A percentile compares a stretch with the other conserved stretches of the same genome.
Evolutionary conservation across 2,329 filamentous ascomycete genomes (phyloP).

Genomic region (Colletotrichum lentis): DNA sequence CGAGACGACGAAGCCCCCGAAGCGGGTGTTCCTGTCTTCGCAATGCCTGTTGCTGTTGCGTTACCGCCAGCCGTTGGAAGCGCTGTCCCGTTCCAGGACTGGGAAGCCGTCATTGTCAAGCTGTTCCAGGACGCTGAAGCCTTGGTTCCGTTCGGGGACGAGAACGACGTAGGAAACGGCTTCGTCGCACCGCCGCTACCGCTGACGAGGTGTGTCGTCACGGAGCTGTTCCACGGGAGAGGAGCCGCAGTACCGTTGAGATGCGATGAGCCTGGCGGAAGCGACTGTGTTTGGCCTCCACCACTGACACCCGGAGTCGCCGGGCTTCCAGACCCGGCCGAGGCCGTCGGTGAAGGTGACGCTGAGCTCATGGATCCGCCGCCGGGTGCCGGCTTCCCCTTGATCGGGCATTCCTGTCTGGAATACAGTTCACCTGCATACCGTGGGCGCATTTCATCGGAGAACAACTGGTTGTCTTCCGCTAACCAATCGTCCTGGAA

Average conservation of each 20-base stretch:
- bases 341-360: no score
- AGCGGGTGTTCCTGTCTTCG: not conserved
- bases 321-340: not conserved
- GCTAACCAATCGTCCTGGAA: not conserved
- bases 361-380: not conserved
- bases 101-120: not conserved
- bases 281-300: not conserved
- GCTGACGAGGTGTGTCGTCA: not conserved
- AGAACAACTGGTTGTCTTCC: not conserved
- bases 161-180: not conserved
- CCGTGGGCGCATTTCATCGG: not conserved
- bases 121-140: not conserved
- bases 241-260: not conserved
- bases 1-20: not conserved
- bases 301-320: not conserved
- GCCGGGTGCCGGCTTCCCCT: not conserved
- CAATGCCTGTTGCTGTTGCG: not conserved
- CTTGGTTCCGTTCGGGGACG: not conserved
- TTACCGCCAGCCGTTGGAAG: not conserved
- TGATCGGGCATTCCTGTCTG: not conserved
- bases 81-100: not conserved
- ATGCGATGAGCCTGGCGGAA: not conserved
- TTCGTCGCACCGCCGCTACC: not conserved
- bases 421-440: no score
- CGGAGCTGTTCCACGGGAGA: not conserved